Percentiles rank a stretch among this genome's conserved stretches.
Conservation (phyloP, 306 rosid species). For the Adenanthera pavonina region DNA sequence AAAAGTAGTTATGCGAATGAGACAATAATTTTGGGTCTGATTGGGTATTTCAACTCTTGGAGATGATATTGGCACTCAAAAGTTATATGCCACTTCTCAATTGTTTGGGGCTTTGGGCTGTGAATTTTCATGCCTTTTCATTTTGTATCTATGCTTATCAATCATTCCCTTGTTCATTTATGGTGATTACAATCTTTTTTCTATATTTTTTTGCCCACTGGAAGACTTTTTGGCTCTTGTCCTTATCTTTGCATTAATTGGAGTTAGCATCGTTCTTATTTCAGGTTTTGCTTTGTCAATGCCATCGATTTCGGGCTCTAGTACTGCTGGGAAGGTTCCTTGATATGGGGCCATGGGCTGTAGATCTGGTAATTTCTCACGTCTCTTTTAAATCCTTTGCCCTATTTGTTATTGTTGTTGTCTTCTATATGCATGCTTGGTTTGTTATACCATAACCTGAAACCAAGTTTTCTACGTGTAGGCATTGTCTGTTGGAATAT, state of each 20-base stretch:
- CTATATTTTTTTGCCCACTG: constrained; percentile 19
- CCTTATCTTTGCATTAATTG: constrained; percentile 35
- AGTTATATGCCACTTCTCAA: constrained; percentile 12
- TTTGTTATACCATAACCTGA: constrained; percentile 27
- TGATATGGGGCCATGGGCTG: constrained; percentile 99
- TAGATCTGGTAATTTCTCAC: constrained; percentile 73
- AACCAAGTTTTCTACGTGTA: constrained; percentile 41
- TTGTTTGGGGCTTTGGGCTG: constrained; percentile 16
- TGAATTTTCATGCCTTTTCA: constrained; percentile 7
- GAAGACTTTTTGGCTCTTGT: constrained; percentile 27
- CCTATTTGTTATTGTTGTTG: constrained; percentile 28
- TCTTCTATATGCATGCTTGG: constrained; percentile 16
- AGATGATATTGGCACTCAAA: not conserved
- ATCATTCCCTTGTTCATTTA: not conserved
- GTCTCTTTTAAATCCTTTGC: not conserved
- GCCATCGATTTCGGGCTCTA: constrained; percentile 93
- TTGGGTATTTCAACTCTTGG: constrained; percentile 21
- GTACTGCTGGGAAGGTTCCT: constrained; percentile 96
- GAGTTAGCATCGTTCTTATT: constrained; percentile 35
- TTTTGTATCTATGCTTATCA: constrained; percentile 30
- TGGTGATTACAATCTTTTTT: not conserved
- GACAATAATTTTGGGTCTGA: not conserved
- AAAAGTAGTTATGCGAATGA: constrained; percentile 2
- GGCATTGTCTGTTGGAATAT: constrained; percentile 99
- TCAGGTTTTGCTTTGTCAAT: constrained; percentile 93